Percentiles rank a stretch among this genome's conserved stretches.
These are phyloP conservation scores for Elaeis guineensis DNA, from an alignment of 176 grass and related monocot genomes.

Conservation along the genomic window DNA sequence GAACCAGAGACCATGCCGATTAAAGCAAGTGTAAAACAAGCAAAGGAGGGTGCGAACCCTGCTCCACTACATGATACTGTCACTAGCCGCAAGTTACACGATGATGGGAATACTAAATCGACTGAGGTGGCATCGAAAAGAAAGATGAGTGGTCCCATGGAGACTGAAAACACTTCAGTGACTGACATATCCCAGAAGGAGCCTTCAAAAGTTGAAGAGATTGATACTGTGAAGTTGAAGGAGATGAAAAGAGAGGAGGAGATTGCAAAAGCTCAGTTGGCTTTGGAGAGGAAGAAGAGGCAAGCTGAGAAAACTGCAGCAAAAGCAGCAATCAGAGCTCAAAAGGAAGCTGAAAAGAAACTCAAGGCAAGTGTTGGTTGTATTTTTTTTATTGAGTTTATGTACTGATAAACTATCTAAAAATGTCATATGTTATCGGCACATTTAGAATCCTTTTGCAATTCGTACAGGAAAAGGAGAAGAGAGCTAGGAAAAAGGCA, in stretches of 20 bases:
- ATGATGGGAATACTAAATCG: constrained; percentile 26
- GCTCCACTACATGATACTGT: constrained; percentile 24
- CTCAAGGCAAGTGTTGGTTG: constrained; percentile 35
- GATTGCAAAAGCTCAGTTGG: constrained; percentile 73
- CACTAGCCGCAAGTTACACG: constrained; percentile 30
- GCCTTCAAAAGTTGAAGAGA: constrained; percentile 34
- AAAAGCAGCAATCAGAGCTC: constrained; percentile 61
- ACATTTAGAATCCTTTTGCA: background rate
- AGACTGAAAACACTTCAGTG: constrained; percentile 9
- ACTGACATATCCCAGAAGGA: constrained; percentile 46
- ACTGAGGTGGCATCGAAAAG: constrained; percentile 37
- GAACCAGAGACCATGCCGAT: constrained; percentile 30
- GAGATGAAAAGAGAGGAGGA: constrained; percentile 90
- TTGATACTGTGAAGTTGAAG: constrained; percentile 66
- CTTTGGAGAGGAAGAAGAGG: constrained; percentile 90
- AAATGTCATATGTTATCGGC: background rate
- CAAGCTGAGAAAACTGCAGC: constrained; percentile 73
- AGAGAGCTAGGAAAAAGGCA: constrained; percentile 67
- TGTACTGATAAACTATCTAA: background rate
- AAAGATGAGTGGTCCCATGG: constrained; percentile 16
- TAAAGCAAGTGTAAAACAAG: constrained; percentile 37
- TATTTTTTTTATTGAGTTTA: background rate
- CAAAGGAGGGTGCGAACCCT: constrained; percentile 19
- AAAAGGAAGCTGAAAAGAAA: constrained; percentile 81
- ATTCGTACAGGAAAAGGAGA: constrained; percentile 73